phyloP scores from a whole-genome alignment of 2,329 filamentous ascomycete genomes.

The Hawksworthiomyces lignivorus region DNA sequence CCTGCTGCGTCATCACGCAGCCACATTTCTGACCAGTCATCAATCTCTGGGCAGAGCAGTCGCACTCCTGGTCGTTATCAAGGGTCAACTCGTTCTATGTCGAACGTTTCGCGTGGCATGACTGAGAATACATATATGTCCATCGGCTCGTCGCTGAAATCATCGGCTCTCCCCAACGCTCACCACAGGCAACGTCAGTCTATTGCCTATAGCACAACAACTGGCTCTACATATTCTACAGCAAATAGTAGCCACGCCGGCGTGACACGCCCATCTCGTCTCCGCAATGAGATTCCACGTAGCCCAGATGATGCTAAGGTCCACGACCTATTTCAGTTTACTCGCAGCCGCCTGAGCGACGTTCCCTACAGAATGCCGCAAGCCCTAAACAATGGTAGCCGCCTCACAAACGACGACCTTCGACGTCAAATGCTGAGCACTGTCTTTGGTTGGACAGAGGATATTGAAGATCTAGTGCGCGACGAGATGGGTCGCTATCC shows the following conservation, averaged over 20 bases:
- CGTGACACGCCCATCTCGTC: constrained; percentile 47
- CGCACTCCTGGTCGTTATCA: constrained; percentile 42
- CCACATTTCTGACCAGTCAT: constrained; percentile 53
- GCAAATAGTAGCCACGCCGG: constrained; percentile 23
- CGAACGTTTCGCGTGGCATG: constrained; percentile 38
- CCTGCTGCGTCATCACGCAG: constrained; percentile 57
- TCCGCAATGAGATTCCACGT: constrained; percentile 72
- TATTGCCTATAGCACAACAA: constrained; percentile 40
- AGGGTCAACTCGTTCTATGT: constrained; percentile 32
- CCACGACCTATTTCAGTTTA: constrained; percentile 80
- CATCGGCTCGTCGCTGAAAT: constrained; percentile 50
- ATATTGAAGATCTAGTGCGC: constrained; percentile 70
- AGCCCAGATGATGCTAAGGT: constrained; percentile 68
- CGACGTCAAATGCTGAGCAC: constrained; percentile 85
- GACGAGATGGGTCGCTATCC: constrained; percentile 77
- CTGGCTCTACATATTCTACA: constrained; percentile 42
- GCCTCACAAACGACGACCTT: constrained; percentile 69
- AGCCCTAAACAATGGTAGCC: constrained; percentile 46
- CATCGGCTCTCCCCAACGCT: constrained; percentile 19
- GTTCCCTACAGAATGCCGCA: constrained; percentile 69
- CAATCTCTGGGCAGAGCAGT: constrained; percentile 38
- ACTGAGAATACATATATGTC: constrained; percentile 64
- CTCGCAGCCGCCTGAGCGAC: constrained; percentile 70
- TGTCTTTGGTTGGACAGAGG: constrained; percentile 91
- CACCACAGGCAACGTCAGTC: constrained; percentile 18